Evolutionary conservation across 257 asterid species (phyloP).

Genomic region (Cinchona pubescens): DNA sequence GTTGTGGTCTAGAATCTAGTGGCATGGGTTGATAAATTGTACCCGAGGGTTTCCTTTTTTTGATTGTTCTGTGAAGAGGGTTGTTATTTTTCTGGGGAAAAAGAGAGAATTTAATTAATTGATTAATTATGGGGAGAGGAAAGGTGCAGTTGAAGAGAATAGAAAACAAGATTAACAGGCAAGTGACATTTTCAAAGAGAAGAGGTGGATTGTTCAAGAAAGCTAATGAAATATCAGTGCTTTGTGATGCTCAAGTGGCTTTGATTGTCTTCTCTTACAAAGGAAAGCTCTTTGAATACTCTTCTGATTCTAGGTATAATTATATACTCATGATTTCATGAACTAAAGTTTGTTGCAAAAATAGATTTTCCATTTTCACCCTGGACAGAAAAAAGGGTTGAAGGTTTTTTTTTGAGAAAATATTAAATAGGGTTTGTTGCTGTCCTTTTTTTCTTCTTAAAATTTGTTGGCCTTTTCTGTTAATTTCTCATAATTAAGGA

Average conservation of each 20-base stretch:
- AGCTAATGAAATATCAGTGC: constrained; percentile 81
- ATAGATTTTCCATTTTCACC: neutral
- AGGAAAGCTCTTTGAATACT: constrained; percentile 76
- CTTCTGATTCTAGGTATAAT: constrained; percentile 61
- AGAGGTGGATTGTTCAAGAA: constrained; percentile 73
- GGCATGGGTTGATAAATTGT: constrained; percentile 10
- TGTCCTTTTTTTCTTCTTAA: neutral
- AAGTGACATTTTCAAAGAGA: constrained; percentile 82
- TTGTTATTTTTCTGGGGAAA: neutral
- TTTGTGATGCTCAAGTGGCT: constrained; percentile 81
- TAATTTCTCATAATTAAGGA: neutral
- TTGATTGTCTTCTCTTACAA: constrained; percentile 70
- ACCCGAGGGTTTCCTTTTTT: constrained; percentile 41
- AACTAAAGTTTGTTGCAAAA: neutral
- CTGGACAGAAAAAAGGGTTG: neutral
- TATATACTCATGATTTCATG: neutral
- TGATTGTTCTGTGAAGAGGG: constrained; percentile 26
- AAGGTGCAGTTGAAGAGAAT: constrained; percentile 70
- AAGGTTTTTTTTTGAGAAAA: neutral
- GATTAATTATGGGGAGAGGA: constrained; percentile 67
- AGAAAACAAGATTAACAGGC: constrained; percentile 83
- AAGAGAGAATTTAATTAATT: neutral
- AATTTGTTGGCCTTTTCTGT: neutral
- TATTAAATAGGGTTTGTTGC: neutral
- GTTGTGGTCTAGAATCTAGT: constrained; percentile 19